Percentiles rank a stretch among this genome's conserved stretches.
phyloP scores from a whole-genome alignment of 163 green algal species.

The Chlamydomonas reinhardtii region DNA sequence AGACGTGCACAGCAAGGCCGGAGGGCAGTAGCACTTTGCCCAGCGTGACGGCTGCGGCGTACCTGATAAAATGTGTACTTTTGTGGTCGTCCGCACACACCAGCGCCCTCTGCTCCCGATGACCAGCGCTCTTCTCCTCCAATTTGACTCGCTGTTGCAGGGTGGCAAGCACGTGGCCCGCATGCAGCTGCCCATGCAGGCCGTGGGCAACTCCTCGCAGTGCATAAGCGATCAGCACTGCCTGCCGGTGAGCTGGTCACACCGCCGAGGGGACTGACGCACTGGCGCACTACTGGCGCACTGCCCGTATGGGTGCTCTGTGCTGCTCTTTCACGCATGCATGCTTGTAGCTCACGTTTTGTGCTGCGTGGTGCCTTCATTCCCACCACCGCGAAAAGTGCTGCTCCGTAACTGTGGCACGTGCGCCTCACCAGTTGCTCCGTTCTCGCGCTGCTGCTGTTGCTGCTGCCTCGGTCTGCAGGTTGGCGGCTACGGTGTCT shows the following conservation, averaged over 20 bases:
- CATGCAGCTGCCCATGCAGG: constrained; percentile 37
- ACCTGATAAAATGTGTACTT: no score
- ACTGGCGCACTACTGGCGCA: no score
- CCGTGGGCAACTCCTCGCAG: constrained; percentile 5
- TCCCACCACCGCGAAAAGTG: no score
- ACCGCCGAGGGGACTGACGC: neutral
- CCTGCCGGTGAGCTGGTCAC: constrained; percentile 9
- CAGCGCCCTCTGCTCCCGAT: neutral
- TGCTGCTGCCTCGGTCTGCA: neutral
- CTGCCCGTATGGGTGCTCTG: neutral
- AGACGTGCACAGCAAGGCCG: neutral
- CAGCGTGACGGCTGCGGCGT: no score
- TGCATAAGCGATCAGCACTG: constrained; percentile 26
- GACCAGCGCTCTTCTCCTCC: neutral
- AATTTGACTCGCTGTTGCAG: neutral
- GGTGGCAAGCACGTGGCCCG: constrained; percentile 27
- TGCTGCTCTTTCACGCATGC: no score
- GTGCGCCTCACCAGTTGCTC: neutral
- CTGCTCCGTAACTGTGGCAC: no score
- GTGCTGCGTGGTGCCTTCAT: no score
- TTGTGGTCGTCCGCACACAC: no score
- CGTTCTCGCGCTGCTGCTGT: no score
- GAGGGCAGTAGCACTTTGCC: neutral
- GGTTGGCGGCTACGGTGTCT: constrained; percentile 85
- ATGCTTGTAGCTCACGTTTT: no score